Evolutionary conservation across 805 yeast genomes (phyloP).

Genomic region (Cyberlindnera suaveolens): DNA sequence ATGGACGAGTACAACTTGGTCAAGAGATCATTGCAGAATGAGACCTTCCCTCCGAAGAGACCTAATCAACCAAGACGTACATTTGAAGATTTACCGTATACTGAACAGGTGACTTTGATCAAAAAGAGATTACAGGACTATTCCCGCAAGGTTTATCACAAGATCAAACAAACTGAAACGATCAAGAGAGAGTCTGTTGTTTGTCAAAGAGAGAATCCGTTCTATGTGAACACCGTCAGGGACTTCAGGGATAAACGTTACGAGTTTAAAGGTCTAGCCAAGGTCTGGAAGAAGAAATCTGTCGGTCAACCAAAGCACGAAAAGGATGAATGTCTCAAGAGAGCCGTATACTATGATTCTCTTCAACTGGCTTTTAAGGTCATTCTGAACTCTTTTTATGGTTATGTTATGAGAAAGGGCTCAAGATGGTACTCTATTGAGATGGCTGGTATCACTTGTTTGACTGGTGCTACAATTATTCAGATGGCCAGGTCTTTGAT

Average conservation of each 20-base stretch:
- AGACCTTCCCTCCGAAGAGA: conserved; percentile 59
- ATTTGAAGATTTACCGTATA: conserved; percentile 69
- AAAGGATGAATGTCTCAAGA: conserved; percentile 86
- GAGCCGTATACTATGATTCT: conserved; percentile 91
- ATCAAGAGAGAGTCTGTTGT: conserved; percentile 88
- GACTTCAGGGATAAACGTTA: conserved; percentile 93
- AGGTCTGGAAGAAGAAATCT: conserved; percentile 86
- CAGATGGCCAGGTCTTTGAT: conserved; percentile 93
- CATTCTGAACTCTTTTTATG: conserved; percentile 92
- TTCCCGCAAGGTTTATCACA: conserved; percentile 78
- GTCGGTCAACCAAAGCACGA: conserved; percentile 48
- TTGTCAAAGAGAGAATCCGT: conserved; percentile 97
- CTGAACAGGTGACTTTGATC: conserved; percentile 71
- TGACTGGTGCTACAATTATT: conserved; percentile 96
- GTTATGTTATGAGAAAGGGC: conserved; percentile 98
- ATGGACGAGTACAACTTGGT: conserved; percentile 89
- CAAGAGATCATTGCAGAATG: conserved; percentile 73
- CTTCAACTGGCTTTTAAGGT: conserved; percentile 95
- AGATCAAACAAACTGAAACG: conserved; percentile 74
- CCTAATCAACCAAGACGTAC: conserved; percentile 52
- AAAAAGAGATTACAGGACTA: conserved; percentile 79
- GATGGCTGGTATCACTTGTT: conserved; percentile 99
- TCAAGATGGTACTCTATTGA: conserved; percentile 99
- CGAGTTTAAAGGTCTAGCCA: conserved; percentile 89
- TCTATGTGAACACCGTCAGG: conserved; percentile 90